Evolutionary conservation across 257 asterid species (phyloP).

Genomic region (Scutellaria baicalensis): DNA sequence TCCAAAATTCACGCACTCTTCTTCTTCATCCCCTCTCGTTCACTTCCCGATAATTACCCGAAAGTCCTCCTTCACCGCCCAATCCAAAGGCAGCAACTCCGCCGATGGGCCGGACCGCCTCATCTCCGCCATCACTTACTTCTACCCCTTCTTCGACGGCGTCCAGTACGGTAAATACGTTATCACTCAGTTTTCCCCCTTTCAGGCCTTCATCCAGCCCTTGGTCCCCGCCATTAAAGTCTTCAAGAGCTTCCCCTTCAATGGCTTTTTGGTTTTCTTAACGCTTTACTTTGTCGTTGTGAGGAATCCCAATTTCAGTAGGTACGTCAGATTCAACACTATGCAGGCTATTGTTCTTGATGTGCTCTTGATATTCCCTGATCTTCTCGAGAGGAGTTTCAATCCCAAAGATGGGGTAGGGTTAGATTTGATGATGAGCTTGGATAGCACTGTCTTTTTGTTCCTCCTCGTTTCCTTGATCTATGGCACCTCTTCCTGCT

Average conservation of each 20-base stretch:
- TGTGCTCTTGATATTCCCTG: conserved; percentile 88
- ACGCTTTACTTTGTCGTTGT: conserved; percentile 87
- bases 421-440: conserved; percentile 81
- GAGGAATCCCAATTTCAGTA: conserved; percentile 80
- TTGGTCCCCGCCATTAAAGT: conserved; percentile 77
- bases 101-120: conserved; percentile 83
- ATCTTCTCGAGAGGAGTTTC: conserved; percentile 76
- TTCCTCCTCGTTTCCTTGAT: conserved; percentile 67
- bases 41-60: conserved; percentile 16
- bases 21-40: not conserved
- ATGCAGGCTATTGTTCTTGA: conserved; percentile 99
- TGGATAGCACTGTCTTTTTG: conserved; percentile 93
- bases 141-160: conserved; percentile 96
- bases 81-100: conserved; percentile 55
- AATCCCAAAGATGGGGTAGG: conserved; percentile 84
- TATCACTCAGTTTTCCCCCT: conserved; percentile 68
- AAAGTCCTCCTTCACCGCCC: conserved; percentile 21
- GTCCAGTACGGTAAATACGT: conserved; percentile 85
- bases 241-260: conserved; percentile 85
- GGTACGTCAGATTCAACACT: conserved; percentile 88
- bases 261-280: conserved; percentile 70
- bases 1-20: not conserved
- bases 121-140: conserved; percentile 80
- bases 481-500: conserved; percentile 76
- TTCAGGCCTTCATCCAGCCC: conserved; percentile 68